phyloP scores from a whole-genome alignment of 345 rosid species.

The Linum trigynum region DNA sequence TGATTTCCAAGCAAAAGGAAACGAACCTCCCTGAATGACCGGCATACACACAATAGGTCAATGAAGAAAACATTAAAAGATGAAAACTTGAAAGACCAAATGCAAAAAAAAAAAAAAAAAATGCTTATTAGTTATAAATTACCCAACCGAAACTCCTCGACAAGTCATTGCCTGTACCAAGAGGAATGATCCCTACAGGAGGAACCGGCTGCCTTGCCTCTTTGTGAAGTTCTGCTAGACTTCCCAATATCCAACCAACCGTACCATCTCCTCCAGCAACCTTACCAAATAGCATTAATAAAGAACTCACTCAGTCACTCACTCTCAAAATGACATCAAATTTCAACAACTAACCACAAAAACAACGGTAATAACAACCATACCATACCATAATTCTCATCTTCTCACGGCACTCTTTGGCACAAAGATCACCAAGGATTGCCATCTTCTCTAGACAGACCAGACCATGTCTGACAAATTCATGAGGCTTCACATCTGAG shows the following conservation, averaged over 20 bases:
- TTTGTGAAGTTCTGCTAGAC: conserved; percentile 56
- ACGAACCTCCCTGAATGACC: conserved; percentile 76
- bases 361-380: not conserved
- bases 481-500: conserved; percentile 65
- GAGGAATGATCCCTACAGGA: conserved; percentile 80
- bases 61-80: conserved; percentile 13
- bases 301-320: not conserved
- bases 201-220: conserved; percentile 60
- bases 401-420: conserved; percentile 68
- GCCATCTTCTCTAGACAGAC: conserved; percentile 69
- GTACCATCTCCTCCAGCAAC: conserved; percentile 99
- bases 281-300: conserved; percentile 30
- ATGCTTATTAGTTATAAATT: conserved; percentile 2
- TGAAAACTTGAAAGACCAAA: conserved; percentile 11
- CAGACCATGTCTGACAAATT: conserved; percentile 74
- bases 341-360: not conserved
- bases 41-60: conserved; percentile 10
- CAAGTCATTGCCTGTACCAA: conserved; percentile 92
- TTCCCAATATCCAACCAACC: conserved; percentile 90
- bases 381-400: conserved; percentile 70
- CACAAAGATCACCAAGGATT: conserved; percentile 55
- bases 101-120: conserved; percentile 5
- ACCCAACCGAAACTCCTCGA: conserved; percentile 98
- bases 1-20: conserved; percentile 93
- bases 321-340: not conserved